Percentiles rank a stretch among this genome's conserved stretches.
These are phyloP conservation scores for Angomonas ambiguus DNA, from an alignment of 208 protist genomes.

Conservation along the genomic window DNA sequence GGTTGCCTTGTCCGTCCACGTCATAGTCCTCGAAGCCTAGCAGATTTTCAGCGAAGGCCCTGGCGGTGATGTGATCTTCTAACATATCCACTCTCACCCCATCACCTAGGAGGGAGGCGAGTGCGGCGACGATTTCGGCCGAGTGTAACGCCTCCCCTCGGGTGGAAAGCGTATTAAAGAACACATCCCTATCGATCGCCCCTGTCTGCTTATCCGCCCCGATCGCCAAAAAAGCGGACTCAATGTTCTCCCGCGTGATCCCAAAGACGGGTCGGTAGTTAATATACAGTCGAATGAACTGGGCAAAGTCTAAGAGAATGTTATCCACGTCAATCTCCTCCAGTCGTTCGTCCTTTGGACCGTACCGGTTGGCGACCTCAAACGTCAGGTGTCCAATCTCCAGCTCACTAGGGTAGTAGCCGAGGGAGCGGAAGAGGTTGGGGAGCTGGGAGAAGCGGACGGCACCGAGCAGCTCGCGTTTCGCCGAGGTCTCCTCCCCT, in stretches of 20 bases:
- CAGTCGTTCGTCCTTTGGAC: slow-evolving; percentile 43
- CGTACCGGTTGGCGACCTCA: slow-evolving; percentile 87
- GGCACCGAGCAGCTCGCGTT: slow-evolving; percentile 84
- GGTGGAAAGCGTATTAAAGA: slow-evolving; percentile 72
- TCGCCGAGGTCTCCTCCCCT: slow-evolving; percentile 92
- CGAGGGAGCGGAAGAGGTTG: slow-evolving; percentile 93
- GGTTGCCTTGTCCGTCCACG: slow-evolving; percentile 31
- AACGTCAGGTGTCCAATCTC: slow-evolving; percentile 92
- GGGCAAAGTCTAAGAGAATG: slow-evolving; percentile 84
- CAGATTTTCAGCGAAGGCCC: slow-evolving; percentile 84
- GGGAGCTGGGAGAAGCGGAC: slow-evolving; percentile 91
- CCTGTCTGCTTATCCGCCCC: slow-evolving; percentile 70
- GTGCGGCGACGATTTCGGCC: slow-evolving; percentile 64
- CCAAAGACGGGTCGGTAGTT: slow-evolving; percentile 93
- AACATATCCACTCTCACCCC: slow-evolving; percentile 84
- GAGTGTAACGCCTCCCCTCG: slow-evolving; percentile 72
- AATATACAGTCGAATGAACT: slow-evolving; percentile 92
- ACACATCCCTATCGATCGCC: slow-evolving; percentile 57
- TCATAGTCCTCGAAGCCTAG: slow-evolving; percentile 91
- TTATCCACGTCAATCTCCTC: slow-evolving; percentile 69
- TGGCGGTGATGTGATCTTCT: slow-evolving; percentile 82
- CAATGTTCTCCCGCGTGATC: slow-evolving; percentile 86
- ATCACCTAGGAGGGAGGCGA: slow-evolving; percentile 86
- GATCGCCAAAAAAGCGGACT: slow-evolving; percentile 78
- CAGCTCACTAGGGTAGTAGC: slow-evolving; percentile 93